Evolutionary conservation across 805 yeast genomes (phyloP), one percentile per base, ranked within the genome.

Genomic region (Zygosaccharomyces bailii): DNA sequence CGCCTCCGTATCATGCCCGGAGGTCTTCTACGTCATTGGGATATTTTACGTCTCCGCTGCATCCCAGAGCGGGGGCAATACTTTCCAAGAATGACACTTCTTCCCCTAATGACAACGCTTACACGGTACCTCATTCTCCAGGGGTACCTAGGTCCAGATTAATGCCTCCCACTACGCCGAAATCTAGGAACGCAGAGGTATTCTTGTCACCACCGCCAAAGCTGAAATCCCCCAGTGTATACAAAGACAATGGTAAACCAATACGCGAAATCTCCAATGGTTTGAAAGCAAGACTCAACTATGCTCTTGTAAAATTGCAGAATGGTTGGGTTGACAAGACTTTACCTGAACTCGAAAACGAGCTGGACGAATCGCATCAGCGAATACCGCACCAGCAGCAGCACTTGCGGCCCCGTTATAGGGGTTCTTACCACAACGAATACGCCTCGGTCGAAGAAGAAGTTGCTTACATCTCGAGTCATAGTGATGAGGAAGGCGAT

Each of bases 261-360:
- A 69, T 69, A 10, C 59, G 72, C 39, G 68, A 67, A 37, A 63
- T 70, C 14, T 69, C 74, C 0, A 61, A 67, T 17, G 66, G 65
- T 45, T 55, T 71, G 32, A 67, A 66, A 45, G 67, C 73, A 10
- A 57, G 74, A 44, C 52, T 71, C 11, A 68, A 67, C 43, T 68
- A 69, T 52, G 75, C 75, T 1, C 61, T 67, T 49, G 67, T 69
- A 8, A 69, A 69, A 50, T 56, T 66, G 42, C 69, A 69, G 41
- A 56, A 62, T 33, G 61, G 67, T 2, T 60, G 68, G 65, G 52
- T 46, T 5, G 62, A 58, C 25, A 57, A 57, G 39, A 59, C 61
- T 11, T 42, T 61, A 35, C 54, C 62, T 5, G 61, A 59, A 42
- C 45, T 61, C 16, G 61, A 59, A 17, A 47, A 40, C 20, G 56